These are phyloP conservation scores for Cairneyella variabilis DNA, from an alignment of 495 filamentous ascomycete species.

Conservation along the genomic window DNA sequence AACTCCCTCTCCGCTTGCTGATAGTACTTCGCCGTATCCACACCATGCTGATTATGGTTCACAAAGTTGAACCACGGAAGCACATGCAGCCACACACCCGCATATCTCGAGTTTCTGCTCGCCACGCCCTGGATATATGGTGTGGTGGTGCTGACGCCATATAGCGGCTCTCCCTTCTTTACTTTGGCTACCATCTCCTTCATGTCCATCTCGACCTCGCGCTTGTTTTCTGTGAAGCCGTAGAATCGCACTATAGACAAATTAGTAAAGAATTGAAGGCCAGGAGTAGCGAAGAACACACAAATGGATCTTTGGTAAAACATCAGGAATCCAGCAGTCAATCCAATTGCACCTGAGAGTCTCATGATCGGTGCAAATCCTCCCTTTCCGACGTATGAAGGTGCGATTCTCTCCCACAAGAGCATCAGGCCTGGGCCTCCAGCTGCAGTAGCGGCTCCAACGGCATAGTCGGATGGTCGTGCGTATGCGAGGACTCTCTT, in stretches of 20 bases:
- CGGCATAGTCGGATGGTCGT: constrained; percentile 72
- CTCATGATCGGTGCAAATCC: constrained; percentile 83
- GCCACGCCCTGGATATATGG: constrained; percentile 93
- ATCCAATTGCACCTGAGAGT: constrained; percentile 63
- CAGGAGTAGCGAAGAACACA: constrained; percentile 31
- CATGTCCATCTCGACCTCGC: constrained; percentile 96
- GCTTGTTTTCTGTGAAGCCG: constrained; percentile 84
- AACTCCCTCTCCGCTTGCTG: constrained; percentile 91
- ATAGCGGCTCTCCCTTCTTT: constrained; percentile 86
- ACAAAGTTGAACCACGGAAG: constrained; percentile 97
- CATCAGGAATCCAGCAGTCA: constrained; percentile 70
- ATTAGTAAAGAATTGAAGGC: neutral
- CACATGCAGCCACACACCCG: constrained; percentile 73
- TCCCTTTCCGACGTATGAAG: constrained; percentile 74
- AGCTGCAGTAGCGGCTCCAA: constrained; percentile 60
- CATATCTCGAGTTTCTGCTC: constrained; percentile 86
- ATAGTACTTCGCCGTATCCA: constrained; percentile 98
- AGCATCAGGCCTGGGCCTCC: constrained; percentile 68
- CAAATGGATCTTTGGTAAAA: constrained; percentile 61
- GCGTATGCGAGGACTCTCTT: constrained; percentile 85
- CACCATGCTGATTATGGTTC: constrained; percentile 94
- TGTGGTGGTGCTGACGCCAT: constrained; percentile 72
- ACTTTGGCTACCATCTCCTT: constrained; percentile 94
- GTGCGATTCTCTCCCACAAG: constrained; percentile 75
- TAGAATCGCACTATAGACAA: constrained; percentile 74